A percentile compares a stretch with the other conserved stretches of the same genome.
These are phyloP conservation scores for Auricularia cornea DNA, from an alignment of 768 basidiomycete species.

Conservation along the genomic window DNA sequence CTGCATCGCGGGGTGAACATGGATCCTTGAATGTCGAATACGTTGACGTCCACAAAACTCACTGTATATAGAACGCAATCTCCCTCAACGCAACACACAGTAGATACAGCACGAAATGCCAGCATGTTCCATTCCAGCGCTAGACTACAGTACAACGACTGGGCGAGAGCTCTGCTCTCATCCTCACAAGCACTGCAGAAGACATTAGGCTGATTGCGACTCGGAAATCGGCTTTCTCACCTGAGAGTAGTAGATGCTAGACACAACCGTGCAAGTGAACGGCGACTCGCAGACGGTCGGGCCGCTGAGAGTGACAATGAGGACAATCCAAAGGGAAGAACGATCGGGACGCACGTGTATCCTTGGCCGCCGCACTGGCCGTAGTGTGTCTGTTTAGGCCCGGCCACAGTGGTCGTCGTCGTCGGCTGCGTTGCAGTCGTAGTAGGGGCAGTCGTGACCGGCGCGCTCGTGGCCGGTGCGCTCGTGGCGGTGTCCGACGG, in stretches of 20 bases:
- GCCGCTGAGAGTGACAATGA: conserved; percentile 27
- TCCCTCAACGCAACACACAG: no score
- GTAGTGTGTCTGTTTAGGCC: conserved; percentile 9
- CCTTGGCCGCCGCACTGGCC: conserved; percentile 12
- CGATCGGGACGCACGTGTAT: conserved; percentile 19
- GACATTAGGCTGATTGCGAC: neutral
- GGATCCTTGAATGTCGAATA: neutral
- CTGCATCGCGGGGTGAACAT: neutral
- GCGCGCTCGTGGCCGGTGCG: conserved; percentile 17
- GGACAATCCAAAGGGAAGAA: conserved; percentile 17
- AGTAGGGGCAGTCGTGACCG: conserved; percentile 13
- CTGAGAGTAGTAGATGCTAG: conserved; percentile 46
- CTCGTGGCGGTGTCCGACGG: conserved; percentile 13
- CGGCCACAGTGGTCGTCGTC: conserved; percentile 4
- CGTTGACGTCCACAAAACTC: neutral
- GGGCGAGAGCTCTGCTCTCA: neutral
- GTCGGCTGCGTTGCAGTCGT: conserved; percentile 1
- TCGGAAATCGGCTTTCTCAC: conserved; percentile 14
- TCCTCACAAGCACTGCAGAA: neutral
- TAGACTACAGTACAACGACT: neutral
- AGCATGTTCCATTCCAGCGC: no score
- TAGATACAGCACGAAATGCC: no score
- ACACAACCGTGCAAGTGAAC: conserved; percentile 38
- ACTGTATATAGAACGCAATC: no score
- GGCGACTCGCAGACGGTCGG: conserved; percentile 37